phyloP scores from a whole-genome alignment of 139 green algal species.

The Mychonastes homosphaera region DNA sequence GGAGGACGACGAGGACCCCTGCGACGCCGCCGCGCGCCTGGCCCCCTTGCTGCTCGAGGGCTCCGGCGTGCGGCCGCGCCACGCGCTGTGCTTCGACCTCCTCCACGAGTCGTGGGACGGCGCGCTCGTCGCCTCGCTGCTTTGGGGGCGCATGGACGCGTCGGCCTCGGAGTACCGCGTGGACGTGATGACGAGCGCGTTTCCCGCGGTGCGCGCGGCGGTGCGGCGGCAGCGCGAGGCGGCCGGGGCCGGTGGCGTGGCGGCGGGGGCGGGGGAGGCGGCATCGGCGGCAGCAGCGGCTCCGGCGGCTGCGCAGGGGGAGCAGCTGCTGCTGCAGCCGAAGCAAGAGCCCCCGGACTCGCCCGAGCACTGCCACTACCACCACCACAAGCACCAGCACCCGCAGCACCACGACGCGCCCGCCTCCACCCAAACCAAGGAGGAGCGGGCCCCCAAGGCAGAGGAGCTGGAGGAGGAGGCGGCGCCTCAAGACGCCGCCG shows the following conservation, averaged over 20 bases:
- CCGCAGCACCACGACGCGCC: neutral
- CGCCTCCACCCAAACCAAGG: constrained; percentile 1
- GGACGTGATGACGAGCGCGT: constrained; percentile 53
- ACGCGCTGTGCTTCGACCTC: constrained; percentile 51
- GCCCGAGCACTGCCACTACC: neutral
- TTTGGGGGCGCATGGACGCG: constrained; percentile 36
- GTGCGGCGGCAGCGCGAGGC: too few relatives aligned
- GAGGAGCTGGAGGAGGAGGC: constrained; percentile 4
- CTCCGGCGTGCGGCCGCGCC: constrained; percentile 30
- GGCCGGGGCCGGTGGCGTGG: too few relatives aligned
- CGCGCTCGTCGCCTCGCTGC: constrained; percentile 35
- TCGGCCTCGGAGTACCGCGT: constrained; percentile 30
- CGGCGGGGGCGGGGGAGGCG: too few relatives aligned
- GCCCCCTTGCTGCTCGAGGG: constrained; percentile 38
- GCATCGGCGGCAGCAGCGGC: constrained; percentile 9
- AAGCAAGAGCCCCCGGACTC: neutral
- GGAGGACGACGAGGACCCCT: constrained; percentile 76
- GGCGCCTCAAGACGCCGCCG: neutral
- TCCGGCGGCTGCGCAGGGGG: constrained; percentile 1
- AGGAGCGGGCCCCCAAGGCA: neutral
- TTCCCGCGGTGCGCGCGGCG: constrained; percentile 12
- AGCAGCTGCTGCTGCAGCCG: neutral
- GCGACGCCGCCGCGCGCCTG: constrained; percentile 57
- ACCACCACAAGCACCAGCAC: constrained; percentile 4
- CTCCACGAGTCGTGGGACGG: constrained; percentile 60